A percentile compares a stretch with the other conserved stretches of the same genome.
phyloP scores from a whole-genome alignment of 495 filamentous ascomycete genomes.

The Trichoderma asperelloides region DNA sequence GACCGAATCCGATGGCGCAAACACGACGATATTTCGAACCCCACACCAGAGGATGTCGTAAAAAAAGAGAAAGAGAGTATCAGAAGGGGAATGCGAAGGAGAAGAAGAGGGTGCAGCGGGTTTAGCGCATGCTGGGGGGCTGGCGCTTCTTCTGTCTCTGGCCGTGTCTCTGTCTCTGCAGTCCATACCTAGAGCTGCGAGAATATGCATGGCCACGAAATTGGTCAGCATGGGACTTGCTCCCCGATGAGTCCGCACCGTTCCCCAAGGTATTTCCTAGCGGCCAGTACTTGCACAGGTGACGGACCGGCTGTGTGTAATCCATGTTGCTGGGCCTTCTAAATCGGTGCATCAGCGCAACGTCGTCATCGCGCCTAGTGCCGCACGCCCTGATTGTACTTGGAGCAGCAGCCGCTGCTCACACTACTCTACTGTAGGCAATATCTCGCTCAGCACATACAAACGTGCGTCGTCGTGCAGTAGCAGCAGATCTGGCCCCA shows the following conservation, averaged over 20 bases:
- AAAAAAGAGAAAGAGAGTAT: background rate
- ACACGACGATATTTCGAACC: background rate
- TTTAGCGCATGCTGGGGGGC: background rate
- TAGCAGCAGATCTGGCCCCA: background rate
- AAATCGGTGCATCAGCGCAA: background rate
- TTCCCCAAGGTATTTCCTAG: background rate
- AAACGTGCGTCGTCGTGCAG: background rate
- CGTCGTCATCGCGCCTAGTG: background rate
- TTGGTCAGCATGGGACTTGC: background rate
- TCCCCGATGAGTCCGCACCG: background rate
- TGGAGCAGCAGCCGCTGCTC: background rate
- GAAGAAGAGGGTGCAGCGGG: background rate
- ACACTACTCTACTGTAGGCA: background rate
- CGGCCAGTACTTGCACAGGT: background rate
- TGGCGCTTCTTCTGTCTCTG: background rate
- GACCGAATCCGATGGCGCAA: background rate
- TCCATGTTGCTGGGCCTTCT: background rate
- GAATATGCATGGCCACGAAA: background rate
- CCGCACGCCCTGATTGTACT: background rate
- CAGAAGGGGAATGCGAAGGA: background rate
- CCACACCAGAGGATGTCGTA: background rate
- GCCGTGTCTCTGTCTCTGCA: background rate
- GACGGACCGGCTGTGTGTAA: background rate
- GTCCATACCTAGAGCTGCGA: background rate
- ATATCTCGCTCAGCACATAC: background rate